Base-by-base conservation (phyloP, 192 early-diverging fungal species). In the Glomus cerebriforme region DNA sequence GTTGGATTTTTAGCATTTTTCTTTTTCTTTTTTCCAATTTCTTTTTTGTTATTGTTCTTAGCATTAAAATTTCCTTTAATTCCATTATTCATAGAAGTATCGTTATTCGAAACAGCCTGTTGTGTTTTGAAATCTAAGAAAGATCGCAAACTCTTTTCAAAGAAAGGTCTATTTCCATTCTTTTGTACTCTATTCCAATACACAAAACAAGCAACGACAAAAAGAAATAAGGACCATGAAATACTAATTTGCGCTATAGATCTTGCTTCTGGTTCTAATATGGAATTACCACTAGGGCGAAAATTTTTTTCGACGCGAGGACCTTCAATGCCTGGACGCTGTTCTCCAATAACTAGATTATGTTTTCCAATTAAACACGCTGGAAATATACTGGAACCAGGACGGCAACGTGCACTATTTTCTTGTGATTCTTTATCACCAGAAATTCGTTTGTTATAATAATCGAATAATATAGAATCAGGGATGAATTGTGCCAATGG, bases 331-430 rank as follows among this genome's bases (percentile, higher is more conserved):
- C 70, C 26, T 27, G 70, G 39, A 9, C 39, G 39, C 0, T n/a
- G 73, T 75, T 31, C 22, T 7, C 59, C 73, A 60, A 26, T 5
- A 24, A 10, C 22, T n/a, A 85, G 39, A n/a, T 76, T 58, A 73
- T 90, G 85, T 4, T 81, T 73, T 12, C 89, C 89, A 29, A 87
- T 76, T 47, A 90, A 72, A 62, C 89, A 89, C 5, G 80, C 64
- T 26, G 86, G 81, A 74, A 79, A 81, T 12, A 74, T 79, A 13
- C 63, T 70, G 7, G 78, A 81, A 17, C 82, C 73, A 58, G 31
- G 73, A 65, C 73, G 76, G 31, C 83, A 80, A 64, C 7, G 31
- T 35, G 43, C 63, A 63, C 35, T 27, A 49, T 39, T 17, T 12
- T 78, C 66, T 26, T 31, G 34, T n/a, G 9, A 17, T 32, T 73